Conservation (phyloP, 2,329 filamentous ascomycete species). For the Chaetothyriales sp. region DNA sequence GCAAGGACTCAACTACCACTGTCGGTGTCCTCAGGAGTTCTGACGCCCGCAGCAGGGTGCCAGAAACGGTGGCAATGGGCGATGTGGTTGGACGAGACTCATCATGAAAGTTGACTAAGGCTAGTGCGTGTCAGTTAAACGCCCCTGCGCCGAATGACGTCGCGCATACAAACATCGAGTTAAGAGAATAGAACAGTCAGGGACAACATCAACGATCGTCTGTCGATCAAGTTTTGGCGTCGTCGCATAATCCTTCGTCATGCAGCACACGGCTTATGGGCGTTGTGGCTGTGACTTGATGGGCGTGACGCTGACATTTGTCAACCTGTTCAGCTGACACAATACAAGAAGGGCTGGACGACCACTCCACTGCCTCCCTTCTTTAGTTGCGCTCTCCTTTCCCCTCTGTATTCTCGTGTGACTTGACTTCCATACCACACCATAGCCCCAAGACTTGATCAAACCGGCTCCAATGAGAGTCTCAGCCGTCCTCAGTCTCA, state of each 20-base stretch:
- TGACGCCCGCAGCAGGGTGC: neutral
- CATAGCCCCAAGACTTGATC: neutral
- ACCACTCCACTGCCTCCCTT: neutral
- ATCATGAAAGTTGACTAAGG: neutral
- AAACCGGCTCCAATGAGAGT: constrained; percentile 26
- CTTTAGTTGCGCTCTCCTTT: neutral
- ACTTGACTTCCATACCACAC: neutral
- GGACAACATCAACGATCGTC: neutral
- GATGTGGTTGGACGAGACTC: neutral
- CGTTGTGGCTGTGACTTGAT: too few species aligned
- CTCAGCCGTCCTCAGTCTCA: constrained; percentile 35
- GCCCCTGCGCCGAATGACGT: neutral
- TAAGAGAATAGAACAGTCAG: neutral
- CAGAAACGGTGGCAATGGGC: neutral
- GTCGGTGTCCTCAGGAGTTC: neutral
- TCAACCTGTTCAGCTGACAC: neutral
- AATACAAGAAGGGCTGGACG: neutral
- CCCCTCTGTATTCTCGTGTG: neutral
- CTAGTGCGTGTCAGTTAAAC: neutral
- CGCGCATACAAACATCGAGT: neutral
- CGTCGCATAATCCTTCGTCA: neutral
- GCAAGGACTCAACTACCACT: neutral
- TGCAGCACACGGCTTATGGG: neutral
- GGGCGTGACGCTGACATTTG: neutral
- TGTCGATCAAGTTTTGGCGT: neutral